These are phyloP conservation scores for Cubamyces sp. DNA, from an alignment of 768 basidiomycete species.

Conservation along the genomic window DNA sequence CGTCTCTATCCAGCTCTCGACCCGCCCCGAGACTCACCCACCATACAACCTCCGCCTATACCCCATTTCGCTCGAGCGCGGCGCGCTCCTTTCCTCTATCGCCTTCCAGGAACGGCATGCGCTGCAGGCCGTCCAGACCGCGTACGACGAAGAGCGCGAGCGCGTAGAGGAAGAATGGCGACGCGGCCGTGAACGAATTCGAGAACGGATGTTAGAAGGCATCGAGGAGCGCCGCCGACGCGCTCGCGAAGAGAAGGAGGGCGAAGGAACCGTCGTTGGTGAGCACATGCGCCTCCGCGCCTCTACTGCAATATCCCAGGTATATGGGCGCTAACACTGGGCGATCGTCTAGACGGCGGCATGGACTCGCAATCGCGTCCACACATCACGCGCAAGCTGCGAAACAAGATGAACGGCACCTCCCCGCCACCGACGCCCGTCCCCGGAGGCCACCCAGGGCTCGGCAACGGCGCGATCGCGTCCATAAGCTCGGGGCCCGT, in stretches of 20 bases:
- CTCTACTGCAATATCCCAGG: background rate
- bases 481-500: conserved; percentile 56
- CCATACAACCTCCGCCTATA: conserved; percentile 74
- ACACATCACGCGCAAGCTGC: conserved; percentile 82
- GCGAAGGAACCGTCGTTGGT: conserved; percentile 80
- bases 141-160: conserved; percentile 79
- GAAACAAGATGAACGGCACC: conserved; percentile 72
- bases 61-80: conserved; percentile 75
- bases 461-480: conserved; percentile 39
- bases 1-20: conserved; percentile 63
- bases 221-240: conserved; percentile 80
- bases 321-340: background rate
- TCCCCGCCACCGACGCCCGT: conserved; percentile 81
- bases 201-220: conserved; percentile 79
- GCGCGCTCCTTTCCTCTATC: conserved; percentile 69
- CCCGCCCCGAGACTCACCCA: conserved; percentile 65
- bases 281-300: conserved; percentile 30
- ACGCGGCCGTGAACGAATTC: conserved; percentile 71
- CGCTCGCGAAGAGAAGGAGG: conserved; percentile 88
- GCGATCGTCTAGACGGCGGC: conserved; percentile 55
- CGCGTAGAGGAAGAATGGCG: conserved; percentile 84
- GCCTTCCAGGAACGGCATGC: conserved; percentile 69
- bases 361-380: conserved; percentile 78
- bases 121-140: conserved; percentile 66
- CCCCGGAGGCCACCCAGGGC: conserved; percentile 34